phyloP scores from a whole-genome alignment of 805 yeast genomes.

The Blastobotrys peoriensis region DNA sequence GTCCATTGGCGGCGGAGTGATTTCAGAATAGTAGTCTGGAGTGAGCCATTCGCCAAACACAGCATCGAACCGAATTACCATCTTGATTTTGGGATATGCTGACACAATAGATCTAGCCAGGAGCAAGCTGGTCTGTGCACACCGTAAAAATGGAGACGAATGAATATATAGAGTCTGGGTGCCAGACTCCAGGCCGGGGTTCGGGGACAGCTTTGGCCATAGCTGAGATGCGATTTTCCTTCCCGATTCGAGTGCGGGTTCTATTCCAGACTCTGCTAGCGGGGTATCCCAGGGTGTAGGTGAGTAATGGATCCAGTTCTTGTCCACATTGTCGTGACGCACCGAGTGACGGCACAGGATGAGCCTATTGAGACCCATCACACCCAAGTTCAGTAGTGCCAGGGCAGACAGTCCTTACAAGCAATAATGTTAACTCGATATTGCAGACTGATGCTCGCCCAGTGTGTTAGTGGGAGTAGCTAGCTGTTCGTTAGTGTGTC shows the following conservation, averaged over 20 bases:
- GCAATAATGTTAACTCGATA: too few relatives aligned
- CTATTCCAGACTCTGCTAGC: conserved; percentile 26
- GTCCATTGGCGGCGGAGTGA: conserved; percentile 34
- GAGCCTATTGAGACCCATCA: background rate
- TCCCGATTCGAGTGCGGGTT: conserved; percentile 27
- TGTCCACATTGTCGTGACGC: conserved; percentile 29
- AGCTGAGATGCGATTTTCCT: background rate
- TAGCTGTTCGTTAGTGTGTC: too few relatives aligned
- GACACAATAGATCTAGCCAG: conserved; percentile 21
- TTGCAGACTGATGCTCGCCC: too few relatives aligned
- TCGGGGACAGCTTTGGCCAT: conserved; percentile 11
- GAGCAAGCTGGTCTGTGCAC: conserved; percentile 31
- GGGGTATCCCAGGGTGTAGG: conserved; percentile 37
- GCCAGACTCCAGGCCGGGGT: conserved; percentile 7
- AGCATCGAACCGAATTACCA: conserved; percentile 24
- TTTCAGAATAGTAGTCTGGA: conserved; percentile 31
- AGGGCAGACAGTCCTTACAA: too few relatives aligned
- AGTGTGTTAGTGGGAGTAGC: too few relatives aligned
- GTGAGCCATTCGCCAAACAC: conserved; percentile 36
- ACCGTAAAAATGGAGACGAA: conserved; percentile 34
- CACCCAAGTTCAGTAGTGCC: too few relatives aligned
- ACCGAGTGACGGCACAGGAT: conserved; percentile 27
- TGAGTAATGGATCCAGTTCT: conserved; percentile 27
- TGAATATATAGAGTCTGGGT: conserved; percentile 19
- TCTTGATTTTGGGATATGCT: conserved; percentile 2